Base-by-base conservation (phyloP, 306 rosid species). In the Dryas drummondii region DNA sequence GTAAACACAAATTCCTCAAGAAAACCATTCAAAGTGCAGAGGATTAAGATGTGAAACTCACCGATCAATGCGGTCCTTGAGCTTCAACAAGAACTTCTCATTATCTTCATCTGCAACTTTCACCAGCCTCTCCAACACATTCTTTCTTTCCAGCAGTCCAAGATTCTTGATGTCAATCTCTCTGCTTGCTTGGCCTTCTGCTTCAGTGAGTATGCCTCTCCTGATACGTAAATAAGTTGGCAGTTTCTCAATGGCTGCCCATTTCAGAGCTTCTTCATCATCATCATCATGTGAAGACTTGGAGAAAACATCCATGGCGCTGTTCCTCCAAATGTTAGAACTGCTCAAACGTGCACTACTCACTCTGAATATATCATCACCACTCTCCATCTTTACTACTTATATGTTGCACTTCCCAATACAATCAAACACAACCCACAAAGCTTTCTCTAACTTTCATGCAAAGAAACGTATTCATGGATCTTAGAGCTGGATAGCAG, bases 181-280 rank as follows among this genome's bases (percentile, higher is more conserved):
- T 15, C 77, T 78, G 41, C 32, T 27, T 27, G 85, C 64, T 17
- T 91, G 75, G 22, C 91, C 96, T 70, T 90, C 76, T 37, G 58
- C 59, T 65, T 91, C 93, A 0, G 85, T 79, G 32, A 91, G 78
- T 32, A 91, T 76, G 10, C 97, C 88, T 70, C 91, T 83, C 78
- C 82, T 73, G 17, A 94, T 83, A 16, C 97, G 96, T 27, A 87
- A 78, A 78, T 85, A 91, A 0, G 97, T 94, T 0, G 97, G 97
- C 10, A 94, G 88, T 54, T 86, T 94, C 84, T 91, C 92, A 40
- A 94, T 84, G 5, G 97, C 91, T 15, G 98, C 98, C 97, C 97
- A 94, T 76, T 76, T 86, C 22, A 94, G 92, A 52, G 96, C 87
- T 73, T 94, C 84, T 73, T 94, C 97, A 44, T 94, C 97, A 55